Evolutionary conservation across 352 stramenopile species (phyloP), one percentile per base, ranked within the genome.

Genomic region (Phytophthora brassicae): DNA sequence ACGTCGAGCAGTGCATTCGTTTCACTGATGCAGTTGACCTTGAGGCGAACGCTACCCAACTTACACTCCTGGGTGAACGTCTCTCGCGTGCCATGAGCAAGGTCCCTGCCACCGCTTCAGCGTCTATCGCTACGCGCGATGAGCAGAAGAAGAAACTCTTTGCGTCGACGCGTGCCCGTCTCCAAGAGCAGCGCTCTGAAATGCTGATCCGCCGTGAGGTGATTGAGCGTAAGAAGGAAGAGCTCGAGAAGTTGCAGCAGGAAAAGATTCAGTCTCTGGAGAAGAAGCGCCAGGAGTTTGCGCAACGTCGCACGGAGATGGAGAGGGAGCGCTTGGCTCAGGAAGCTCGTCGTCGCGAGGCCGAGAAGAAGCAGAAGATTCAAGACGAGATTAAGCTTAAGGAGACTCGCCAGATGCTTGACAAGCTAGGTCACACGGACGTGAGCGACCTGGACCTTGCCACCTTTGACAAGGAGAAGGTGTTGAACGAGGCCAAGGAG

Each of bases 211-310:
- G 96, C 44, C 97, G 97, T 43, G 84, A 94, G 46, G 75, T 98
- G 38, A 99, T 99, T 64, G 96, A 99, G 71, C 92, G 95, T 61
- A 92, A 97, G 36, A 99, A 99, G 75, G 96, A 99, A 72, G 94
- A 98, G 66, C 80, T 96, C 0, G 96, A 99, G 69, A 89, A 95
- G 20, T 66, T 97, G 50, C 87, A 96, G 64, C 90, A 98, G 68
- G 95, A 98, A 57, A 94, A 96, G 56, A 59, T 92, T 26, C 89
- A 93, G 56, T 84, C 84, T 42, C 74, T 97, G 35, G 86, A 90
- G 56, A 89, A 89, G 61, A 90, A 91, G 66, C 81, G 84, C 44
- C 66, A 85, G 24, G 79, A 95, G 70, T 87, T 85, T 47, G 84
- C 92, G 55, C 59, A 77, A 49, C 73, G 79, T 43, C 80, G 81